Conservation (phyloP, 495 filamentous ascomycete genomes). For the Haplographium delicatum region DNA sequence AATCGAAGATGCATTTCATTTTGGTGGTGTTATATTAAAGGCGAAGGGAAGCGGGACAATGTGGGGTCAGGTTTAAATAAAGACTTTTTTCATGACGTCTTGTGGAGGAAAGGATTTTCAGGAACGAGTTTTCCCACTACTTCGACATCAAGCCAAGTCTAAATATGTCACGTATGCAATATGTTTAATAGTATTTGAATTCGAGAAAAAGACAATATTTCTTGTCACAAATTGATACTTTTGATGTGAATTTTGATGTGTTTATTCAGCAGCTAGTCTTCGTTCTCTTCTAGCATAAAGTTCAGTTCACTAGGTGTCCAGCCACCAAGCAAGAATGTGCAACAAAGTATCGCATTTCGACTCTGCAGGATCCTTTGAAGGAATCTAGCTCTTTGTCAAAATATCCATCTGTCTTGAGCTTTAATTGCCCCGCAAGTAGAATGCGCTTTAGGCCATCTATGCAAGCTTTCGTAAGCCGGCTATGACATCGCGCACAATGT, state of each 20-base stretch:
- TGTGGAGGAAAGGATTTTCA: no score
- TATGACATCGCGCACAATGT: slow-evolving; percentile 14
- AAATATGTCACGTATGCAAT: no score
- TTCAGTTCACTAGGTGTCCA: slow-evolving; percentile 1
- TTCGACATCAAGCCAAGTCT: no score
- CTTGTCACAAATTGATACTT: slow-evolving; percentile 1
- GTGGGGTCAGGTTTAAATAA: no score
- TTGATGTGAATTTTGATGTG: slow-evolving; percentile 9
- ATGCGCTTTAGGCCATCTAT: slow-evolving; percentile 4
- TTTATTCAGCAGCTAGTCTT: slow-evolving; percentile 14
- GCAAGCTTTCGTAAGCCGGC: slow-evolving; percentile 10
- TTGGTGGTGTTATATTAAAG: no score
- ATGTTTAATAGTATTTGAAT: no score
- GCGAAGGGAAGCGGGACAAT: no score
- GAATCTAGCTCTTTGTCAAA: slow-evolving; percentile 6
- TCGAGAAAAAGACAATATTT: no score
- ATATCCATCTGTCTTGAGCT: neutral
- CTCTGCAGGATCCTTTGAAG: neutral
- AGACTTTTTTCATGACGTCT: no score
- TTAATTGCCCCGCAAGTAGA: neutral
- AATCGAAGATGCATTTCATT: neutral
- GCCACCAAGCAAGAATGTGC: slow-evolving; percentile 15
- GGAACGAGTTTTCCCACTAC: no score
- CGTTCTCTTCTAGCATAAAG: neutral
- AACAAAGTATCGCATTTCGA: slow-evolving; percentile 8